Conservation (phyloP, 768 basidiomycete species). For the Clitopilus passeckerianus region DNA sequence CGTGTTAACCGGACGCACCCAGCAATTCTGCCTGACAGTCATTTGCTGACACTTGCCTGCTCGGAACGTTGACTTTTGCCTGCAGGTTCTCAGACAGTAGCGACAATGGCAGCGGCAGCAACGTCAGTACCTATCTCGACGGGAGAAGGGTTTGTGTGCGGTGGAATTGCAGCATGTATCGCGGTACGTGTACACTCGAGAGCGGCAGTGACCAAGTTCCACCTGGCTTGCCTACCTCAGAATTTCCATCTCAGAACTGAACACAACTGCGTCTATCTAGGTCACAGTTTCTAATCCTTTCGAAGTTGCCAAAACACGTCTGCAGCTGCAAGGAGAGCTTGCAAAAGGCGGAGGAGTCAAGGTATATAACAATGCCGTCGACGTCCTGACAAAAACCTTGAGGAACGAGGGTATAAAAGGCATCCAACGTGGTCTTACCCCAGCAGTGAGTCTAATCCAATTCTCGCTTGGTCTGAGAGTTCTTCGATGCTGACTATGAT, state of each 20-base stretch:
- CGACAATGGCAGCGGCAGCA: not conserved
- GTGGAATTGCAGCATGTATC: constrained; percentile 87
- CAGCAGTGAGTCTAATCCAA: constrained; percentile 61
- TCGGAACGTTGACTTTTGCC: constrained; percentile 7
- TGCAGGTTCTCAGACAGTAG: constrained; percentile 3
- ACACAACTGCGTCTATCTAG: constrained; percentile 26
- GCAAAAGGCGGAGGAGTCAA: constrained; percentile 64
- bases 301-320: constrained; percentile 88
- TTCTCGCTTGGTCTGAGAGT: not conserved
- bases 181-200: constrained; percentile 53
- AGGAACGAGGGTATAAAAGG: constrained; percentile 85
- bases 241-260: constrained; percentile 7
- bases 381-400: constrained; percentile 86
- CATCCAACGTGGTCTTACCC: constrained; percentile 86
- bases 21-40: not conserved
- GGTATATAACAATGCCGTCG: constrained; percentile 86
- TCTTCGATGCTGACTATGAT: no score
- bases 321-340: constrained; percentile 95
- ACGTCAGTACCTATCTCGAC: constrained; percentile 46
- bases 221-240: not conserved
- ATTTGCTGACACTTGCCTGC: not conserved
- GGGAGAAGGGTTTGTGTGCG: constrained; percentile 79
- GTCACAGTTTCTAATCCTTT: constrained; percentile 79
- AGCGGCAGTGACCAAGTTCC: not conserved
- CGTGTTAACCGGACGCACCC: not conserved